Conservation (phyloP, 2,329 filamentous ascomycete species). For the Cytospora chrysosperma region DNA sequence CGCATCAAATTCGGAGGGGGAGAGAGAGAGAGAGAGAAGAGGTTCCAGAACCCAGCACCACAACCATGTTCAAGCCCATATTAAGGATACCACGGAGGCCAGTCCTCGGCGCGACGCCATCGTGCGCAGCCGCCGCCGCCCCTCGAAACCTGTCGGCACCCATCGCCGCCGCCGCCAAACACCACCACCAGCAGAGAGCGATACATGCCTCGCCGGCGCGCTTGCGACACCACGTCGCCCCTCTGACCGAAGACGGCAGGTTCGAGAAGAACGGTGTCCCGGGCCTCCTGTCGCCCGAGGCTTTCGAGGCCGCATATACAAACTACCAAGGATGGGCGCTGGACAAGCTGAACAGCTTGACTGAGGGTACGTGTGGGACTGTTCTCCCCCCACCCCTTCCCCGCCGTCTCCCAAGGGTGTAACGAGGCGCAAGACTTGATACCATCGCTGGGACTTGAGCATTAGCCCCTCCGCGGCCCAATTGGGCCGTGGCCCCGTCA, state of each 20-base stretch:
- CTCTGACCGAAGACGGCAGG: conserved; percentile 46
- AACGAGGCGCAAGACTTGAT: no score
- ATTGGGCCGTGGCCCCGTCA: background rate
- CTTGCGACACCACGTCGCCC: conserved; percentile 44
- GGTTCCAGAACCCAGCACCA: conserved; percentile 7
- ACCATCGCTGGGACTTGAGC: background rate
- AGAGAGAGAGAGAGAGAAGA: conserved; percentile 4
- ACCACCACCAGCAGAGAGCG: conserved; percentile 31
- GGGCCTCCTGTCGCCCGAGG: conserved; percentile 67
- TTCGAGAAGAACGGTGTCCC: conserved; percentile 51
- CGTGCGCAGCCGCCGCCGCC: background rate
- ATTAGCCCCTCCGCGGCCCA: background rate
- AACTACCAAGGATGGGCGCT: conserved; percentile 76
- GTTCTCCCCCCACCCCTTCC: no score
- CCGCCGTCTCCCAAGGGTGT: background rate
- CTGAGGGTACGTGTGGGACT: conserved; percentile 59
- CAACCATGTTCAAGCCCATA: conserved; percentile 53
- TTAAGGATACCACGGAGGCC: conserved; percentile 49
- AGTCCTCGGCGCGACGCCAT: conserved; percentile 25
- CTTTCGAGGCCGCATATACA: conserved; percentile 76
- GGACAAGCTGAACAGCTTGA: conserved; percentile 72
- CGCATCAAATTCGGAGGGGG: conserved; percentile 3
- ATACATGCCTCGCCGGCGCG: conserved; percentile 20
- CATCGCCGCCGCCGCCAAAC: conserved; percentile 27
- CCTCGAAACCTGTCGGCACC: conserved; percentile 25